These are phyloP conservation scores for Linderniella brevidens DNA, from an alignment of 257 asterid genomes.

Conservation along the genomic window DNA sequence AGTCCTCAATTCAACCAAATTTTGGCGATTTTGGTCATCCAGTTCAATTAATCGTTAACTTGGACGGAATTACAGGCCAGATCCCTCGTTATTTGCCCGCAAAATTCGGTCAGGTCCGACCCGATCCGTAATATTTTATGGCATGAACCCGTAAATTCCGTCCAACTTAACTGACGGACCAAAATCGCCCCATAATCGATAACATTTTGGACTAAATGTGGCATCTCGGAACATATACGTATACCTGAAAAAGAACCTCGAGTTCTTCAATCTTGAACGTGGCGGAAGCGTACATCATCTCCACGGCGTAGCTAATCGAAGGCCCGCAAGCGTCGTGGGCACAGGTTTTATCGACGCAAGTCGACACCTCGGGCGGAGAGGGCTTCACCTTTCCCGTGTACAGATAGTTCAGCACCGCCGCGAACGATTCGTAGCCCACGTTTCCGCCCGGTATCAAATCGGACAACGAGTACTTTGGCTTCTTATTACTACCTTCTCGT, in stretches of 20 bases:
- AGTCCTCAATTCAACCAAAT: too few species aligned
- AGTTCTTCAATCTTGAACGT: conserved; percentile 70
- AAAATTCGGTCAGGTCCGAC: too few species aligned
- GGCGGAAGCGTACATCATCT: conserved; percentile 77
- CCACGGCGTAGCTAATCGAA: conserved; percentile 58
- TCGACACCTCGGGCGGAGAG: conserved; percentile 52
- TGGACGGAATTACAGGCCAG: too few species aligned
- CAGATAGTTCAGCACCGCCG: conserved; percentile 29
- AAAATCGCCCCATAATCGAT: too few species aligned
- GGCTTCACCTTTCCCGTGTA: conserved; percentile 62
- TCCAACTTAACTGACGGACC: too few species aligned
- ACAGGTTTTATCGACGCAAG: conserved; percentile 68
- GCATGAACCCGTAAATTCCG: too few species aligned
- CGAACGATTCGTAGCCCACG: conserved; percentile 43
- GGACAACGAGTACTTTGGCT: conserved; percentile 38
- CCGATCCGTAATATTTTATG: too few species aligned
- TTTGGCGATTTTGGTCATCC: too few species aligned
- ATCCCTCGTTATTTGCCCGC: too few species aligned
- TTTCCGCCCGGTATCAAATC: conserved; percentile 35
- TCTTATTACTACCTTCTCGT: conserved; percentile 22
- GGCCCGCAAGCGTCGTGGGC: conserved; percentile 79
- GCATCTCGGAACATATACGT: neutral
- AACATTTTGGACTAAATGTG: too few species aligned
- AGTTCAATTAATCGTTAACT: too few species aligned
- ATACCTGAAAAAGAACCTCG: conserved; percentile 56